Evolutionary conservation across 2,329 filamentous ascomycete genomes (phyloP), one percentile per base, ranked within the genome.

Genomic region (Penicillium occitanis): DNA sequence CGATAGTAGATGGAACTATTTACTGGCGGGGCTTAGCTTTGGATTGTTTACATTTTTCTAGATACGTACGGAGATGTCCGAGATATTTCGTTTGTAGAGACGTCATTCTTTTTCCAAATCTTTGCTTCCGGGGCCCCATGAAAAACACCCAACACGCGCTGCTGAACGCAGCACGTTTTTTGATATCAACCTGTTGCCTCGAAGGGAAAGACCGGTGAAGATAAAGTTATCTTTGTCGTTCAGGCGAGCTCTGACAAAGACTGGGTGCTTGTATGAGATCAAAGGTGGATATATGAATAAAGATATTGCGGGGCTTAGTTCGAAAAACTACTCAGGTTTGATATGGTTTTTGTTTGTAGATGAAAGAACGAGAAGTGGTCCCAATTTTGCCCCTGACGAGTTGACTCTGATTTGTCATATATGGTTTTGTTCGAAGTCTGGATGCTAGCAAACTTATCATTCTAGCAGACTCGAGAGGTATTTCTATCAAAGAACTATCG

Each of bases 221-320:
- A 37, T 40, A 57, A 25, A 57, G 53, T 57, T 57, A 25, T 37
- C 11, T 40, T 37, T 8, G 19, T 57, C 33, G 8, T 57, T 40
- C 53, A 57, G 33, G 33, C 53, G 51, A 53, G 50, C 50, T 30
- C 50, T 33, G 7, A 57, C 19, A 37, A 57, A 57, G 53, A 57
- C 19, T 22, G n/a, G n/a, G 5, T 57, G 11, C 25, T 33, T 17
- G 33, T 57, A 40, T 40, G 53, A 37, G 53, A 57, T 13, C 53
- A 57, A 55, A 40, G n/a, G 53, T 57, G 53, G 53, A 37, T 57
- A 30, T 37, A 14, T 22, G 8, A 10, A 37, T 19, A 2, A 37
- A 14, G 53, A 37, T 57, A 57, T 57, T 57, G 53, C 11, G 33
- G 33, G 33, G 53, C 33, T 57, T 14, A 57, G n/a, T 10, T 37